These are phyloP conservation scores for Syncephalastrum monosporum DNA, from an alignment of 371 early-diverging fungal species.

Conservation along the genomic window DNA sequence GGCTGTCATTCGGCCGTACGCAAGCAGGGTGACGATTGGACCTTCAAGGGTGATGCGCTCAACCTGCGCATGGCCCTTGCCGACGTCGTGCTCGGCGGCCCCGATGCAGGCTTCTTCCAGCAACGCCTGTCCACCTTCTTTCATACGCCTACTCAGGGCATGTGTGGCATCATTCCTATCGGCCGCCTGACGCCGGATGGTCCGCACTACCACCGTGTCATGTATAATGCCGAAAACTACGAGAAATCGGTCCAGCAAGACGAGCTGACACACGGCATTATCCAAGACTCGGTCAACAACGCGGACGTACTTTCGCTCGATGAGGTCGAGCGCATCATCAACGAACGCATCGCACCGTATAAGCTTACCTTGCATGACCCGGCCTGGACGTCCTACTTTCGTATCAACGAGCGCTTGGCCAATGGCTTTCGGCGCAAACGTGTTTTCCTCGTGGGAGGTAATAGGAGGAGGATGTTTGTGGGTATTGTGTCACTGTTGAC, in stretches of 20 bases:
- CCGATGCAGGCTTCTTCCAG: no score
- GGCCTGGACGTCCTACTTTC: constrained; percentile 25
- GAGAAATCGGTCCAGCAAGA: constrained; percentile 33
- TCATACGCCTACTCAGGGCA: no score
- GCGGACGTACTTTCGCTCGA: constrained; percentile 4
- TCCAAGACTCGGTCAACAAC: not conserved
- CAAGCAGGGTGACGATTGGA: constrained; percentile 23
- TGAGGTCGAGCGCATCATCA: constrained; percentile 1
- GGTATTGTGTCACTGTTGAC: no score
- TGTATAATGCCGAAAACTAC: constrained; percentile 12
- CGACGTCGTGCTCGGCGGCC: constrained; percentile 16
- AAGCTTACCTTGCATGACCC: constrained; percentile 4
- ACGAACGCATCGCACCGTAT: constrained; percentile 1
- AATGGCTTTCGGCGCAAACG: constrained; percentile 30
- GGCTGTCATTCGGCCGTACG: constrained; percentile 31
- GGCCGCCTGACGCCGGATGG: constrained; percentile 4
- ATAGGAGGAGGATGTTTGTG: no score
- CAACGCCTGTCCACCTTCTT: no score
- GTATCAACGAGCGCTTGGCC: constrained; percentile 39
- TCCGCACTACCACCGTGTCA: constrained; percentile 7
- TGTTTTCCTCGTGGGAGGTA: constrained; percentile 40
- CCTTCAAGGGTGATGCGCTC: constrained; percentile 26
- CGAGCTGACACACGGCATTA: constrained; percentile 23
- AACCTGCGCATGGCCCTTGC: constrained; percentile 20
- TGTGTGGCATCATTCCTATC: constrained; percentile 10